These are phyloP conservation scores for Carex cristatella DNA, from an alignment of 176 grass and related monocot genomes.

Conservation along the genomic window DNA sequence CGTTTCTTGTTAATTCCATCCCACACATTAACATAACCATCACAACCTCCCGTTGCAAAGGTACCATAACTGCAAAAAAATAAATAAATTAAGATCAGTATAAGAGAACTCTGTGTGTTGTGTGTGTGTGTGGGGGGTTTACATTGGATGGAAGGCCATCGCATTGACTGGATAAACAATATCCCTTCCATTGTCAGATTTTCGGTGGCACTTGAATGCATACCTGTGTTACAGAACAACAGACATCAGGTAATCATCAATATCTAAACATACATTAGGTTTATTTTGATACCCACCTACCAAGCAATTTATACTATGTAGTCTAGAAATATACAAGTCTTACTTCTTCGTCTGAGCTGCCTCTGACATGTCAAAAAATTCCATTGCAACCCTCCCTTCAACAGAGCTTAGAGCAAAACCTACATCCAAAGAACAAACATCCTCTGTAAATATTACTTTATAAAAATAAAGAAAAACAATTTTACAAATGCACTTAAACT, in stretches of 20 bases:
- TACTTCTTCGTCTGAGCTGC: conserved; percentile 92
- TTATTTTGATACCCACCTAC: not conserved
- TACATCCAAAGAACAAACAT: conserved; percentile 31
- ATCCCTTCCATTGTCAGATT: conserved; percentile 87
- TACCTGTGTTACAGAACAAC: conserved; percentile 48
- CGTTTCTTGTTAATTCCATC: conserved; percentile 98
- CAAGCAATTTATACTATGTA: not conserved
- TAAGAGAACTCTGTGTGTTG: not conserved
- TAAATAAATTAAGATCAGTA: not conserved
- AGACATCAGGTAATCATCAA: not conserved
- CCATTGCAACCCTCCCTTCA: conserved; percentile 93
- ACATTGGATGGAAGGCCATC: conserved; percentile 99
- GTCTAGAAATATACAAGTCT: conserved; percentile 18
- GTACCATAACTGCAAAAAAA: conserved; percentile 67
- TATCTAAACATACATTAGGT: conserved; percentile 4
- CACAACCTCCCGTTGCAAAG: conserved; percentile 93
- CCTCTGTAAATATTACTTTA: not conserved
- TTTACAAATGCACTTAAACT: not conserved
- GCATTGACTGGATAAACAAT: conserved; percentile 95
- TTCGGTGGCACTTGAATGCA: conserved; percentile 97
- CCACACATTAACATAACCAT: conserved; percentile 99
- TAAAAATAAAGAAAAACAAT: not conserved
- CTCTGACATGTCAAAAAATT: conserved; percentile 93
- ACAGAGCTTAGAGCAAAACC: conserved; percentile 95
- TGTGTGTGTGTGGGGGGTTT: conserved; percentile 12